phyloP scores from a whole-genome alignment of 495 filamentous ascomycete species.

The Penicillium verhagenii region DNA sequence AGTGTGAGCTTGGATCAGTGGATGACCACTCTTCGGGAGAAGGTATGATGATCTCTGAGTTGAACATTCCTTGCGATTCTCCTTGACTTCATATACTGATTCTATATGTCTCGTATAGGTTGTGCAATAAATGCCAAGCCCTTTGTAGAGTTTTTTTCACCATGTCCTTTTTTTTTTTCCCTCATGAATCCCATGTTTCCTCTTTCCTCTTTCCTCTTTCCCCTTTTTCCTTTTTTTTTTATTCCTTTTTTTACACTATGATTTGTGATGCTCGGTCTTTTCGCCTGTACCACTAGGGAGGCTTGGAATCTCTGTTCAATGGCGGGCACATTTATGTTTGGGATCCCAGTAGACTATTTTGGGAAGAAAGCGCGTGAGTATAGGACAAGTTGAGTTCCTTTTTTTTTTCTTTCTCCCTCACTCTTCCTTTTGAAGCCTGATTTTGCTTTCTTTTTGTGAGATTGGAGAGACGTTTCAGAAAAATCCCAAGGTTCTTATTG shows the following conservation, averaged over 20 bases:
- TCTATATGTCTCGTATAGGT: conserved; percentile 17
- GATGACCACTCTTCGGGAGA: conserved; percentile 89
- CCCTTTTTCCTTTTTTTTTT: background rate
- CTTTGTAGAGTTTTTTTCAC: background rate
- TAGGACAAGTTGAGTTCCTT: background rate
- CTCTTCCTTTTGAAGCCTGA: too few relatives aligned
- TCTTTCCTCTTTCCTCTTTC: conserved; percentile 3
- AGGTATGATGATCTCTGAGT: conserved; percentile 63
- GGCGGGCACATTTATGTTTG: conserved; percentile 1
- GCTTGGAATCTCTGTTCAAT: conserved; percentile 1
- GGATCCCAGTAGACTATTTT: conserved; percentile 5
- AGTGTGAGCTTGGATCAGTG: conserved; percentile 88
- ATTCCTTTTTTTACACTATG: background rate
- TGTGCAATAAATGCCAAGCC: conserved; percentile 22
- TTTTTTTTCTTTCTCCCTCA: background rate
- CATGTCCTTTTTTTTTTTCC: background rate
- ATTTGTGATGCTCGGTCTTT: conserved; percentile 3
- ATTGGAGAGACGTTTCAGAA: background rate
- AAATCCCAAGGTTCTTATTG: background rate
- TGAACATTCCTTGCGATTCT: background rate
- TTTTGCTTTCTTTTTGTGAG: background rate
- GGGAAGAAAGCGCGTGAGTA: background rate
- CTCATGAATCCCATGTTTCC: conserved; percentile 5
- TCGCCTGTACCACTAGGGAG: conserved; percentile 18
- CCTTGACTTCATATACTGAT: background rate